These are phyloP conservation scores for Hemisphaericaspora nanyangensis DNA, from an alignment of 805 yeast genomes.

Conservation along the genomic window DNA sequence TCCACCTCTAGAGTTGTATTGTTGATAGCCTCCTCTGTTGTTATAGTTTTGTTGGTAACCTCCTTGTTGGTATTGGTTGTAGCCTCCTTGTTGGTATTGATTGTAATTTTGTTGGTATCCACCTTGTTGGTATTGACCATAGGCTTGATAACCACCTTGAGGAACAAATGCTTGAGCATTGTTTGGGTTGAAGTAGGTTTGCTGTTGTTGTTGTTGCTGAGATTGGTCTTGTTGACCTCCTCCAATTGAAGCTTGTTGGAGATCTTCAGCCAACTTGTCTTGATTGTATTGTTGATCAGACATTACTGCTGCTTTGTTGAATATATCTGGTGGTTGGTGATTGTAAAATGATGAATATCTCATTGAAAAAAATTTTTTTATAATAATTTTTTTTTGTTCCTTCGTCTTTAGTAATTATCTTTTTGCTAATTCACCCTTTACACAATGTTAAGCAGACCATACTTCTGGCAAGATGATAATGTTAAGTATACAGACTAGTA, in stretches of 20 bases:
- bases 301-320: constrained; percentile 10
- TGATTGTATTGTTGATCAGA: constrained; percentile 35
- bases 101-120: constrained; percentile 10
- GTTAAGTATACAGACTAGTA: too few relatives aligned
- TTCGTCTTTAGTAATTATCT: too few relatives aligned
- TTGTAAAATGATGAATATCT: neutral
- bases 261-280: constrained; percentile 42
- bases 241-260: constrained; percentile 40
- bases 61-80: constrained; percentile 15
- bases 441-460: neutral
- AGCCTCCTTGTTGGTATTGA: constrained; percentile 19
- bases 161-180: constrained; percentile 50
- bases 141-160: constrained; percentile 16
- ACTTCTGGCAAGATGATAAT: too few relatives aligned
- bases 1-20: constrained; percentile 13
- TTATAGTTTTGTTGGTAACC: constrained; percentile 17
- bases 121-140: constrained; percentile 11
- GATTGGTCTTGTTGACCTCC: constrained; percentile 21
- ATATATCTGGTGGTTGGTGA: neutral
- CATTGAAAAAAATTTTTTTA: neutral
- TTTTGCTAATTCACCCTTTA: too few relatives aligned
- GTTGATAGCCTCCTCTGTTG: constrained; percentile 20
- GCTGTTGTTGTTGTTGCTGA: constrained; percentile 13
- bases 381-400: too few relatives aligned
- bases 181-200: constrained; percentile 42